Evolutionary conservation across 1,284 basidiomycete species (phyloP).

Genomic region (Stereum hirsutum): DNA sequence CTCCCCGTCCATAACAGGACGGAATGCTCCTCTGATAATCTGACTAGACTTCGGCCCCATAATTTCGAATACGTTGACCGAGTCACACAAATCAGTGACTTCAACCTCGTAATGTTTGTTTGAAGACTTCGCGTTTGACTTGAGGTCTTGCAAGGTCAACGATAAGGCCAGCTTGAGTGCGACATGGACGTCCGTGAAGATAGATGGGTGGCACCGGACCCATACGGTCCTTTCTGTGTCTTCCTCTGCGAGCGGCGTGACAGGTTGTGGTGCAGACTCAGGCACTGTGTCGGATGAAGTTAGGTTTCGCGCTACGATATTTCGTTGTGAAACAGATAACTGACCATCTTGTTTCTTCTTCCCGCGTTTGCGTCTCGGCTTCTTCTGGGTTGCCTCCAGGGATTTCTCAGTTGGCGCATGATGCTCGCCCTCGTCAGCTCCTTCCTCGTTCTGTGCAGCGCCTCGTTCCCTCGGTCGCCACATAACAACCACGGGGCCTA

Average conservation of each 20-base stretch:
- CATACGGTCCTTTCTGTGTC: too few relatives aligned
- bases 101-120: constrained; percentile 37
- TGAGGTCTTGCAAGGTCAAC: constrained; percentile 32
- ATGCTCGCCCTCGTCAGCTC: too few relatives aligned
- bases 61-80: constrained; percentile 77
- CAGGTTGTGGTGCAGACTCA: too few relatives aligned
- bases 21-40: constrained; percentile 67
- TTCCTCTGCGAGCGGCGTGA: too few relatives aligned
- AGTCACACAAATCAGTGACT: constrained; percentile 58
- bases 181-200: constrained; percentile 46
- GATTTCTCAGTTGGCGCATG: too few relatives aligned
- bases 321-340: too few relatives aligned
- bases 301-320: too few relatives aligned
- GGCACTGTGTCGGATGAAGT: too few relatives aligned
- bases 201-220: constrained; percentile 72
- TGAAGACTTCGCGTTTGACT: constrained; percentile 19
- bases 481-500: constrained; percentile 65
- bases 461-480: too few relatives aligned
- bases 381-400: too few relatives aligned
- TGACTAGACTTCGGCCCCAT: constrained; percentile 79
- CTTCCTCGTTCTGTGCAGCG: too few relatives aligned
- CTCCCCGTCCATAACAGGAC: constrained; percentile 41
- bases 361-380: constrained; percentile 15
- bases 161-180: constrained; percentile 45
- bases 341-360: too few relatives aligned